Evolutionary conservation across 2,329 filamentous ascomycete genomes (phyloP).

Genomic region (Alternaria triticimaculans): DNA sequence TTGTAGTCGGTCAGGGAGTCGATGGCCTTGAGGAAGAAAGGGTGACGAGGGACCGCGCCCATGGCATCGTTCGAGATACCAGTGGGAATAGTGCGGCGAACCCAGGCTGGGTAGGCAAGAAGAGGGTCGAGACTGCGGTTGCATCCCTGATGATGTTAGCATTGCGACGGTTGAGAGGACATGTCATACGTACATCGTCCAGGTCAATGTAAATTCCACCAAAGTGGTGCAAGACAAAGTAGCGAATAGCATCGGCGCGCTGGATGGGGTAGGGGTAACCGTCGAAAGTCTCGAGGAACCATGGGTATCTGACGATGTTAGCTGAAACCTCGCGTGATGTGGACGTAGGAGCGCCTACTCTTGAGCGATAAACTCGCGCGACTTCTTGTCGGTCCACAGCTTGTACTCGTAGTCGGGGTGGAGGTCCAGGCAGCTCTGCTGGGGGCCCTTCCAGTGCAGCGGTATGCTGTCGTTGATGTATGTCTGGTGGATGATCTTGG

Average conservation of each 20-base stretch:
- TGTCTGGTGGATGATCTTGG: conserved; percentile 80
- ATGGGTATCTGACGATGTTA: conserved; percentile 64
- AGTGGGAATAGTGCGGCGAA: conserved; percentile 74
- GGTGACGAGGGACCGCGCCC: conserved; percentile 74
- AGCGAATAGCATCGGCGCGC: conserved; percentile 78
- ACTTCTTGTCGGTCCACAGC: conserved; percentile 77
- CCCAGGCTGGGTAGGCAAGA: conserved; percentile 72
- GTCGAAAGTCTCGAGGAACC: conserved; percentile 78
- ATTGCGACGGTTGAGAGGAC: not conserved
- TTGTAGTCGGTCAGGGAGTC: conserved; percentile 71
- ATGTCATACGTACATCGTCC: conserved; percentile 63
- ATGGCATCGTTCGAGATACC: conserved; percentile 84
- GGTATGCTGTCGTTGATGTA: conserved; percentile 75
- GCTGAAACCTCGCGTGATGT: not conserved
- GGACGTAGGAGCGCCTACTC: conserved; percentile 52
- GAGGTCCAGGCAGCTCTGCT: conserved; percentile 69
- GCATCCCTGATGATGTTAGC: conserved; percentile 62
- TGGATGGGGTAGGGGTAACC: conserved; percentile 78
- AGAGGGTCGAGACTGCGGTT: conserved; percentile 71
- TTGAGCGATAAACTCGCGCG: conserved; percentile 72
- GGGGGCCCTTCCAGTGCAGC: conserved; percentile 68
- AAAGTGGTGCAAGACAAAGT: conserved; percentile 78
- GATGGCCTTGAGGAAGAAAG: conserved; percentile 75
- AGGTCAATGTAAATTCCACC: conserved; percentile 84
- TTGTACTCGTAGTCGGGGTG: conserved; percentile 78